A percentile compares a stretch with the other conserved stretches of the same genome.
These are phyloP conservation scores for Lepraria neglecta DNA, from an alignment of 495 filamentous ascomycete genomes.

Conservation along the genomic window DNA sequence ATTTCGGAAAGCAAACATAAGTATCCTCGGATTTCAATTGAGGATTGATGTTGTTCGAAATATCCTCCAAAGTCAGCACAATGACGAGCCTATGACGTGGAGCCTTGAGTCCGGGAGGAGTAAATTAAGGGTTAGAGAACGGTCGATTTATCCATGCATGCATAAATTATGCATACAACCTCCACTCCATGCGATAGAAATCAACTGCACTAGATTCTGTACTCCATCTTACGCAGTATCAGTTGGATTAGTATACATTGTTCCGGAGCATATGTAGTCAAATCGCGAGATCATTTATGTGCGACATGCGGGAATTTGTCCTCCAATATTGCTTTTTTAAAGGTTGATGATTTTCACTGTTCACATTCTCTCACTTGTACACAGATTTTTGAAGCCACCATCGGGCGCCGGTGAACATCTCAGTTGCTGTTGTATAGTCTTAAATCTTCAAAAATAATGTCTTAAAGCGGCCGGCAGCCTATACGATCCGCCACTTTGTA, in stretches of 20 bases:
- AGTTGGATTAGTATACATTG: too few species aligned
- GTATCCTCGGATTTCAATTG: background rate
- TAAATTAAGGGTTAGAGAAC: background rate
- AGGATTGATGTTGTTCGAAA: background rate
- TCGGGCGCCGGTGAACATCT: background rate
- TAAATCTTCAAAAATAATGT: too few species aligned
- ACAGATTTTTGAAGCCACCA: background rate
- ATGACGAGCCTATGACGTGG: constrained; percentile 10
- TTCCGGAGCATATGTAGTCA: too few species aligned
- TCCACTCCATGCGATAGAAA: too few species aligned
- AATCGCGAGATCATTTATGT: background rate
- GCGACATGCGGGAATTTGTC: background rate
- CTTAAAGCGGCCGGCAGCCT: too few species aligned
- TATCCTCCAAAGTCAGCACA: background rate
- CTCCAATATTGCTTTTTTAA: background rate
- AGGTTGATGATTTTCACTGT: background rate
- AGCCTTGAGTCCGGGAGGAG: background rate
- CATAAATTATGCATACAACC: background rate
- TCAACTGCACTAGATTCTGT: too few species aligned
- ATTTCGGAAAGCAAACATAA: constrained; percentile 1
- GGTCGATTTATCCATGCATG: background rate
- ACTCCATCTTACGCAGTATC: too few species aligned
- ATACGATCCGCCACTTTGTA: too few species aligned
- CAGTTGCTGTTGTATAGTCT: background rate
- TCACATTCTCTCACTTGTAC: constrained; percentile 4